Percentiles rank a stretch among this genome's conserved stretches.
Evolutionary conservation across 768 basidiomycete genomes (phyloP).

Genomic region (Tricholoma hemisulphureum): DNA sequence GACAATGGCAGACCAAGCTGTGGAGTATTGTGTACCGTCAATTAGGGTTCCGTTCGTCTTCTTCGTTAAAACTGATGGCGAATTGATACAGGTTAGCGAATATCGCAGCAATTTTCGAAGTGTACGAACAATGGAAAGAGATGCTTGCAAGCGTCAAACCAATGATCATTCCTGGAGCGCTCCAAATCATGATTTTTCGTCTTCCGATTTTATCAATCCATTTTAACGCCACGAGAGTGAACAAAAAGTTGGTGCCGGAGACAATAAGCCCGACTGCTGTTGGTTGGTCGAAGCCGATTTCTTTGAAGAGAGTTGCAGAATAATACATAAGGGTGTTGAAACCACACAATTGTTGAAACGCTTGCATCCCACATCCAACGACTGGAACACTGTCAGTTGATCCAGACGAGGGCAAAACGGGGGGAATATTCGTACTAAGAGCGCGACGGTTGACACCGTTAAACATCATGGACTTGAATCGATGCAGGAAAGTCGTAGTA

Average conservation of each 20-base stretch:
- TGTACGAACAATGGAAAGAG: slow-evolving; percentile 16
- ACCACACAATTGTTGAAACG: slow-evolving; percentile 80
- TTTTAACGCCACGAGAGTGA: slow-evolving; percentile 72
- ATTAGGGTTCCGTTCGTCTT: slow-evolving; percentile 59
- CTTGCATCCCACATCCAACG: slow-evolving; percentile 78
- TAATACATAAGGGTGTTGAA: slow-evolving; percentile 81
- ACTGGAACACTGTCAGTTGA: slow-evolving; percentile 36
- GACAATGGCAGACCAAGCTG: slow-evolving; percentile 63
- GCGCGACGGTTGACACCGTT: slow-evolving; percentile 65
- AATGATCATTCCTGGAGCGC: slow-evolving; percentile 20
- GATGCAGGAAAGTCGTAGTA: slow-evolving; percentile 58
- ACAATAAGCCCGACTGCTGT: slow-evolving; percentile 79
- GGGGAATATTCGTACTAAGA: slow-evolving; percentile 47
- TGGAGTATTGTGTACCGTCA: slow-evolving; percentile 43
- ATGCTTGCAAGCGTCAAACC: slow-evolving; percentile 20
- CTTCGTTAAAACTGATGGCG: slow-evolving; percentile 11
- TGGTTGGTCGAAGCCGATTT: slow-evolving; percentile 80
- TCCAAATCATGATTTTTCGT: slow-evolving; percentile 21
- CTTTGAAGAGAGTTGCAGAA: slow-evolving; percentile 75
- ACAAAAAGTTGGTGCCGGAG: slow-evolving; percentile 76
- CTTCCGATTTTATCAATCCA: slow-evolving; percentile 48
- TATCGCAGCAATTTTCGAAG: background rate
- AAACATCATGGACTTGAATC: slow-evolving; percentile 52
- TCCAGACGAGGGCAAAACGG: background rate
- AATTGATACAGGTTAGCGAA: background rate